These are phyloP conservation scores for Lentinula edodes DNA, from an alignment of 768 basidiomycete species.

Conservation along the genomic window DNA sequence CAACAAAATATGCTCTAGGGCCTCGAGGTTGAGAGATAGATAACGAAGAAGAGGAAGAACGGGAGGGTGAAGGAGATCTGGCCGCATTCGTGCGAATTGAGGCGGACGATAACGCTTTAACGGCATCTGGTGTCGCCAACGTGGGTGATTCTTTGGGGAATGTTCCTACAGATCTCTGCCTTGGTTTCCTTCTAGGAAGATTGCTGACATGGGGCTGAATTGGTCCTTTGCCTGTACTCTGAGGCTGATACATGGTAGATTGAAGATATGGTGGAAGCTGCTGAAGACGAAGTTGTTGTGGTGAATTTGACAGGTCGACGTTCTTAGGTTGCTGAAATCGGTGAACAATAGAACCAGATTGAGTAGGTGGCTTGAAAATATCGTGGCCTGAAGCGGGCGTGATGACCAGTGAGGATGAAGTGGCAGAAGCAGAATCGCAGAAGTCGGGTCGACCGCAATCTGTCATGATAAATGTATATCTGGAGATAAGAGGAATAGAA, in stretches of 20 bases:
- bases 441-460: not conserved
- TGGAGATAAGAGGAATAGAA: not conserved
- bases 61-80: not conserved
- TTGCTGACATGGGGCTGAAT: conserved; percentile 5
- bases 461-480: not conserved
- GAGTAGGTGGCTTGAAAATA: not conserved
- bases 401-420: not conserved
- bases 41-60: not conserved
- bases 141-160: too few species aligned
- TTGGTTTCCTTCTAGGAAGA: not conserved
- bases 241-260: not conserved
- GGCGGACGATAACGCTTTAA: not conserved
- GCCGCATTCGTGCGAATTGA: conserved; percentile 1
- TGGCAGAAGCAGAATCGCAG: not conserved
- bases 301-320: not conserved
- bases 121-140: not conserved
- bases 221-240: not conserved
- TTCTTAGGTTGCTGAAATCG: not conserved
- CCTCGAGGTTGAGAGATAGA: not conserved
- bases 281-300: not conserved
- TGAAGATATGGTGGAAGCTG: not conserved
- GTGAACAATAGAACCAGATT: not conserved
- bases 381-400: not conserved
- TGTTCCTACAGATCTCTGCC: not conserved
- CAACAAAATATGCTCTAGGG: not conserved